These are phyloP conservation scores for Haberlea rhodopensis DNA, from an alignment of 257 asterid genomes.

Conservation along the genomic window DNA sequence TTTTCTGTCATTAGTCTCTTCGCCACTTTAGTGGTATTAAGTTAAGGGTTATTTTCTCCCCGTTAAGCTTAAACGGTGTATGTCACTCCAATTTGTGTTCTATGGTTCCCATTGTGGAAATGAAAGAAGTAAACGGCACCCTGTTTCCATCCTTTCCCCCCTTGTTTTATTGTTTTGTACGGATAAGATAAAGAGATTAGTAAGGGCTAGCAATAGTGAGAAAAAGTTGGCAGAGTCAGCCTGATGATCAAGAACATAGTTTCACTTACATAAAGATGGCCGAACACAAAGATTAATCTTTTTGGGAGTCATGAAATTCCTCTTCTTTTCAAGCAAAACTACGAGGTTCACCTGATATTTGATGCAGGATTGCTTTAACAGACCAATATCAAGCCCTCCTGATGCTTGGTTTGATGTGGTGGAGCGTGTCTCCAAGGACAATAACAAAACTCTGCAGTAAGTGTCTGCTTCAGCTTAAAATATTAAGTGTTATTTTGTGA, in stretches of 20 bases:
- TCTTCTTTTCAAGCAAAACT: neutral
- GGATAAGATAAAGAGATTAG: neutral
- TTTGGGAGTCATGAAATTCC: neutral
- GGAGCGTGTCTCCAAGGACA: conserved; percentile 89
- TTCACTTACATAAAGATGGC: neutral
- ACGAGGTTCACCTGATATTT: conserved; percentile 13
- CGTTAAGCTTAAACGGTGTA: too few species aligned
- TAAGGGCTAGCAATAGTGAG: neutral
- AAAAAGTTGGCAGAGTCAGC: neutral
- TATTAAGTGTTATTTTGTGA: neutral
- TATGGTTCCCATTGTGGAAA: too few species aligned
- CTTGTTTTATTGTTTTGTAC: too few species aligned
- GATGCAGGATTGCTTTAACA: conserved; percentile 88
- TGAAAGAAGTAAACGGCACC: too few species aligned
- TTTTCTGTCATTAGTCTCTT: too few species aligned
- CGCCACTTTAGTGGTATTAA: too few species aligned
- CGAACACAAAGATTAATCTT: neutral
- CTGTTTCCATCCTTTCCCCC: too few species aligned
- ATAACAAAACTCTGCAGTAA: conserved; percentile 87
- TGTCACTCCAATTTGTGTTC: too few species aligned
- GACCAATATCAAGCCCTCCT: conserved; percentile 97
- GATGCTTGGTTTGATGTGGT: conserved; percentile 99
- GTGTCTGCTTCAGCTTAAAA: conserved; percentile 24
- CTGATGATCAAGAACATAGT: neutral
- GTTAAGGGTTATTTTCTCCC: too few species aligned